Conservation (phyloP, 768 basidiomycete genomes). For the Podaxis carcinomalis region DNA sequence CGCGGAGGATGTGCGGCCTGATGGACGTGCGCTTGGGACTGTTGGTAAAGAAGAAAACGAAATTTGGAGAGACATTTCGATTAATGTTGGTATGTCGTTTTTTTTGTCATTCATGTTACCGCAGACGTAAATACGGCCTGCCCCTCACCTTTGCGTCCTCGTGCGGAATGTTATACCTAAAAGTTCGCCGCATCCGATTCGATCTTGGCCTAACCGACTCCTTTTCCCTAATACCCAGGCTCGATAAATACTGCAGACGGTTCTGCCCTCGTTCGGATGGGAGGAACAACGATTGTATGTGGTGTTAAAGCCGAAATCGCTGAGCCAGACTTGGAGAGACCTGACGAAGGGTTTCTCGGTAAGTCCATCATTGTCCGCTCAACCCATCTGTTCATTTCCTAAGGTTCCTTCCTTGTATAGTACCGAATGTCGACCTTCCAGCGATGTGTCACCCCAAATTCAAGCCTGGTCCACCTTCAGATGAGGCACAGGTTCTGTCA, state of each 20-base stretch:
- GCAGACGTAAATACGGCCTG: no score
- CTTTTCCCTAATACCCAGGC: constrained; percentile 38
- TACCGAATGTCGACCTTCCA: constrained; percentile 93
- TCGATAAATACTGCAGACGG: constrained; percentile 94
- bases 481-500: constrained; percentile 91
- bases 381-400: neutral
- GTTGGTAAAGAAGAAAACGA: constrained; percentile 9
- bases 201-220: neutral
- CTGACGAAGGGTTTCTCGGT: constrained; percentile 83
- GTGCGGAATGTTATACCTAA: neutral
- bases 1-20: constrained; percentile 72
- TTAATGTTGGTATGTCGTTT: neutral
- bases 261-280: constrained; percentile 86
- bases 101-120: no score
- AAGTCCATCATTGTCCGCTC: constrained; percentile 15
- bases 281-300: constrained; percentile 92
- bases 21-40: constrained; percentile 58
- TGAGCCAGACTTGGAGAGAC: constrained; percentile 78
- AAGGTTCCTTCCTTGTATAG: constrained; percentile 32
- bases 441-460: constrained; percentile 91
- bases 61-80: constrained; percentile 67
- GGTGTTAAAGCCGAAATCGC: constrained; percentile 96
- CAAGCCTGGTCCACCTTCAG: constrained; percentile 91
- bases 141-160: neutral
- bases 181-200: neutral